Conservation (phyloP, 2,329 filamentous ascomycete species). For the Fusarium sublunatum region DNA sequence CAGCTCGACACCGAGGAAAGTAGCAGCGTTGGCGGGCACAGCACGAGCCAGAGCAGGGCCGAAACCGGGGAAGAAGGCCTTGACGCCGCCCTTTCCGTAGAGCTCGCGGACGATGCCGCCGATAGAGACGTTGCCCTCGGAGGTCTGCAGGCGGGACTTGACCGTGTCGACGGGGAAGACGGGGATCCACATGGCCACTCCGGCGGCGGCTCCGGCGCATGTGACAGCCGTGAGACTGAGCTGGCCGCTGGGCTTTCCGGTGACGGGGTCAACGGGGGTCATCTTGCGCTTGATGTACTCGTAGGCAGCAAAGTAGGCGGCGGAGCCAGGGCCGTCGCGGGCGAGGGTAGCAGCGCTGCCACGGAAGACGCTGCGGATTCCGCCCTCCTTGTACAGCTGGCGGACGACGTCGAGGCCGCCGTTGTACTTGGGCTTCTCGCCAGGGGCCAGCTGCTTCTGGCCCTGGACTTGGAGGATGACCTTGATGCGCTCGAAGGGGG, state of each 20-base stretch:
- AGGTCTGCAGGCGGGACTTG: conserved; percentile 93
- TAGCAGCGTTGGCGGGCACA: conserved; percentile 95
- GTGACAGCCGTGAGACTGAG: conserved; percentile 86
- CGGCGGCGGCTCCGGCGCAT: conserved; percentile 87
- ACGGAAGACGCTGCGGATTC: conserved; percentile 90
- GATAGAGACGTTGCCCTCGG: conserved; percentile 85
- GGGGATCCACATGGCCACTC: conserved; percentile 98
- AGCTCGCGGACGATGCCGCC: conserved; percentile 82
- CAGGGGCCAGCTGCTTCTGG: conserved; percentile 86
- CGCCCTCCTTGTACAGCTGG: conserved; percentile 92
- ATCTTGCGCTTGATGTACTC: conserved; percentile 91
- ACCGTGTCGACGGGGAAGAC: conserved; percentile 98
- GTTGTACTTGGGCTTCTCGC: conserved; percentile 91
- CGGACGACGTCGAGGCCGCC: conserved; percentile 91
- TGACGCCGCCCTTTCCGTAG: conserved; percentile 84
- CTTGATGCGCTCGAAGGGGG: conserved; percentile 98
- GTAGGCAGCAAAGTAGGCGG: conserved; percentile 97
- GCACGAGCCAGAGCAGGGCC: conserved; percentile 92
- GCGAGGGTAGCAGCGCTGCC: conserved; percentile 91
- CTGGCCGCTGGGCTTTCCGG: conserved; percentile 78
- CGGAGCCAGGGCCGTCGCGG: conserved; percentile 90
- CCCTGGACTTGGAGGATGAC: conserved; percentile 98
- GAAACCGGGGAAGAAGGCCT: conserved; percentile 97
- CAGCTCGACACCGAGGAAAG: conserved; percentile 87
- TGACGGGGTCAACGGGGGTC: conserved; percentile 81